A percentile compares a stretch with the other conserved stretches of the same genome.
Conservation (phyloP, 2,329 filamentous ascomycete genomes). For the Pestalotiopsis sp. region DNA sequence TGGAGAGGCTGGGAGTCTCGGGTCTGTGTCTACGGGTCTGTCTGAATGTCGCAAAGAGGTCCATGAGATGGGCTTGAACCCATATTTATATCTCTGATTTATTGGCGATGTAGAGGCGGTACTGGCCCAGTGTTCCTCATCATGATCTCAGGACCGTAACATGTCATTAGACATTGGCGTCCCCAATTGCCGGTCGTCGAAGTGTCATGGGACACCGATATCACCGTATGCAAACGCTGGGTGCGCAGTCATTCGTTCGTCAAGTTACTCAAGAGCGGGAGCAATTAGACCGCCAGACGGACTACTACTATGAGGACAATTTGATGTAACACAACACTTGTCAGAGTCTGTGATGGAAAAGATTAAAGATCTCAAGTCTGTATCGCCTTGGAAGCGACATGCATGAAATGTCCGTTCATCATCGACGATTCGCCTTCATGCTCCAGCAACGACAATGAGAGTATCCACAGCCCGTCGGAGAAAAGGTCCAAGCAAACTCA, state of each 20-base stretch:
- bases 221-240: not conserved
- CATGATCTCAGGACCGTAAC: not conserved
- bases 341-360: not conserved
- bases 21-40: too few species aligned
- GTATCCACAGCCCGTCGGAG: too few species aligned
- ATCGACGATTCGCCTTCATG: not conserved
- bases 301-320: not conserved
- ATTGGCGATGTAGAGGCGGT: too few species aligned
- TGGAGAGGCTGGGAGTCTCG: too few species aligned
- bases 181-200: not conserved
- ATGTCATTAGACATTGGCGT: not conserved
- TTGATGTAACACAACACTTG: not conserved
- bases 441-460: not conserved
- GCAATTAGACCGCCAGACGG: not conserved
- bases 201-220: not conserved
- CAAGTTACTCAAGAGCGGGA: not conserved
- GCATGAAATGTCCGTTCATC: too few species aligned
- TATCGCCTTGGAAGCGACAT: not conserved
- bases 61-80: too few species aligned
- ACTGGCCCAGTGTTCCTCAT: too few species aligned
- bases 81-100: too few species aligned
- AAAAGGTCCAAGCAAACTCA: too few species aligned
- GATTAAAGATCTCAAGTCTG: not conserved
- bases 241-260: not conserved
- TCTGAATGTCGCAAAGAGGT: too few species aligned